These are phyloP conservation scores for Pseudogymnoascus verrucosus DNA, from an alignment of 2,329 filamentous ascomycete species.

Conservation along the genomic window DNA sequence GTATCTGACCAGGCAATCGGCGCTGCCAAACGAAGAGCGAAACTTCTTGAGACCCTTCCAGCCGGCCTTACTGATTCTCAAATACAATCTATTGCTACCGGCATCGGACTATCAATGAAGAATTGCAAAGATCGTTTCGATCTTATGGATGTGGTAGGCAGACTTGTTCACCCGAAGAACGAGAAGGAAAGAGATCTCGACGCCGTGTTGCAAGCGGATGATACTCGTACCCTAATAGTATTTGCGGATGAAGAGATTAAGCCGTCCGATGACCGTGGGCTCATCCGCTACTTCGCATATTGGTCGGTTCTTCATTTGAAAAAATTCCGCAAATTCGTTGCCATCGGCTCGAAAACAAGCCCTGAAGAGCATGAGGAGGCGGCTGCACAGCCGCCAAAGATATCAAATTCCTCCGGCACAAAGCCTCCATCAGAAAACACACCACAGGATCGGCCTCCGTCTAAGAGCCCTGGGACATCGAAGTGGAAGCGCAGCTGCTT, in stretches of 20 bases:
- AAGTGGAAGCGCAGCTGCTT: neutral
- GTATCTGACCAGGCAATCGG: conserved; percentile 23
- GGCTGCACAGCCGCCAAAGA: neutral
- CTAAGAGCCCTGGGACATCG: neutral
- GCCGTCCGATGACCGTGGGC: conserved; percentile 51
- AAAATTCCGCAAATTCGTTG: conserved; percentile 44
- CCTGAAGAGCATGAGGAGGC: neutral
- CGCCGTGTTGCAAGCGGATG: conserved; percentile 21
- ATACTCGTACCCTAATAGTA: conserved; percentile 34
- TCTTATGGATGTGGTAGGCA: neutral
- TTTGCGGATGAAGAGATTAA: conserved; percentile 43
- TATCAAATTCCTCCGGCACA: neutral
- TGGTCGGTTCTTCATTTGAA: conserved; percentile 46
- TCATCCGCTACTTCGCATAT: conserved; percentile 56
- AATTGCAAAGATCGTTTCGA: conserved; percentile 21
- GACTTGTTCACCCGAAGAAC: neutral
- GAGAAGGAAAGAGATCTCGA: conserved; percentile 2
- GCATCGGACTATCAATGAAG: conserved; percentile 19
- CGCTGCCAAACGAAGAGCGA: conserved; percentile 22
- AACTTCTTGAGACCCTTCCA: conserved; percentile 16
- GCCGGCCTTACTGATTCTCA: conserved; percentile 15
- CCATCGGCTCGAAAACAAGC: conserved; percentile 35
- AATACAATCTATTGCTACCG: conserved; percentile 19
- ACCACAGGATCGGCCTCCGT: neutral
- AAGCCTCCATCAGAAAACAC: neutral